These are phyloP conservation scores for Coprinopsis marcescibilis DNA, from an alignment of 768 basidiomycete genomes.

Conservation along the genomic window DNA sequence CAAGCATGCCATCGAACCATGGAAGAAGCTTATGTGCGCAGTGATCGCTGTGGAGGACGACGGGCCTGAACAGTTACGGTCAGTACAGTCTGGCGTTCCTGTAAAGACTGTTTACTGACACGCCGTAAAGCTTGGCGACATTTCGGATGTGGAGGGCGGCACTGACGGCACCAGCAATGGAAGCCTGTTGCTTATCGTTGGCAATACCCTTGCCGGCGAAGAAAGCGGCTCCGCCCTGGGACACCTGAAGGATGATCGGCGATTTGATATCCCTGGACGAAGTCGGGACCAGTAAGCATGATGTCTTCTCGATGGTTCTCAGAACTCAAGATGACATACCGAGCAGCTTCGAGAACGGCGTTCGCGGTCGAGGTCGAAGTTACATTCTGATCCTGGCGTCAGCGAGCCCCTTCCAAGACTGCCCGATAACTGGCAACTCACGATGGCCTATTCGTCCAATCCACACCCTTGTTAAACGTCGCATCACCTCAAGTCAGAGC, in stretches of 20 bases:
- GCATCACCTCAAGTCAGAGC: not conserved
- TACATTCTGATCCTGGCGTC: constrained; percentile 87
- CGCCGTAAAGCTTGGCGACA: constrained; percentile 85
- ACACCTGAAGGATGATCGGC: constrained; percentile 96
- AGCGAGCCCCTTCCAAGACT: not conserved
- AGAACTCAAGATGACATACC: constrained; percentile 39
- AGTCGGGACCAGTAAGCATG: constrained; percentile 14
- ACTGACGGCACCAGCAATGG: constrained; percentile 85
- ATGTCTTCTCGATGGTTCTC: not conserved
- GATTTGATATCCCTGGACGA: constrained; percentile 86
- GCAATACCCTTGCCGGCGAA: constrained; percentile 94
- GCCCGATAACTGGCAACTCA: constrained; percentile 34
- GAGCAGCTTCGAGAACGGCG: constrained; percentile 92
- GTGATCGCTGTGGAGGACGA: constrained; percentile 97
- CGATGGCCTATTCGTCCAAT: constrained; percentile 53
- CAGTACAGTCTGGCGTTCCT: constrained; percentile 2
- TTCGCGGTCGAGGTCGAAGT: constrained; percentile 96
- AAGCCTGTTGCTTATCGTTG: constrained; percentile 94
- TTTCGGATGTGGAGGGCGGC: constrained; percentile 89
- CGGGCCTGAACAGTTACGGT: constrained; percentile 53
- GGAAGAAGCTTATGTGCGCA: constrained; percentile 97
- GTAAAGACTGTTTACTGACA: constrained; percentile 48
- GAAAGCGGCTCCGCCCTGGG: constrained; percentile 94
- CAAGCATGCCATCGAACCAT: constrained; percentile 99
- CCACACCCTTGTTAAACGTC: constrained; percentile 9